Base-by-base conservation (phyloP, 495 filamentous ascomycete species). In the Rhizodiscina lignyota region DNA sequence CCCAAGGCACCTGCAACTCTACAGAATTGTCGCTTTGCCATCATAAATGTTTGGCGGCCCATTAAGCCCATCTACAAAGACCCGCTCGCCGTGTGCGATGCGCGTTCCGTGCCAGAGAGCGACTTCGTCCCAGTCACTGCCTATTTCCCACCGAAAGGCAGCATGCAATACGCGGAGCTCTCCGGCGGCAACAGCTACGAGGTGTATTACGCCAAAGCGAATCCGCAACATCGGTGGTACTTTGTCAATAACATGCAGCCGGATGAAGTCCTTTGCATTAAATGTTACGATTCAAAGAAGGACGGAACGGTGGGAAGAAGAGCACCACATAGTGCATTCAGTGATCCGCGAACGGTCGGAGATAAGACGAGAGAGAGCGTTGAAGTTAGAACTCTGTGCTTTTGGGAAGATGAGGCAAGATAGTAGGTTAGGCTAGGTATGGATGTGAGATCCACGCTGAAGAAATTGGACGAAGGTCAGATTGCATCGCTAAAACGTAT, bases 21-120 rank as follows among this genome's bases (percentile, higher is more conserved):
- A 0, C 54, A 74, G 5, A 61, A 71, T 43, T 63, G 64, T 15
- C 65, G 74, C 19, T 72, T 70, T 43, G 71, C 80, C 46, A 77
- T 80, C 46, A 79, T 82, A 54, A 82, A 82, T 33, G 45, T 80
- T 36, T 81, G 76, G 77, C 69, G 77, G 0, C 76, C 77, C 2
- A 79, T 81, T 43, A 67, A 66, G 38, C 63, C 64, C 0, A 70
- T 81, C 32, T 49, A 59, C 21, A 67, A 68, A 28, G 74, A 80
- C 45, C 75, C 76, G 0, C 56, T 81, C 0, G 66, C 65, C 2
- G 58, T 80, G n/a, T 72, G 72, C 0, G 71, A 79, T 34, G 47
- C 47, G 12, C 26, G 43, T 23, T 46, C 37, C 21, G 50, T 53
- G 11, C 26, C 42, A 3, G 44, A 50, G 18, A 28, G 27, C 24